These are phyloP conservation scores for Entoloma clypeatum DNA, from an alignment of 1,284 basidiomycete species.

Conservation along the genomic window DNA sequence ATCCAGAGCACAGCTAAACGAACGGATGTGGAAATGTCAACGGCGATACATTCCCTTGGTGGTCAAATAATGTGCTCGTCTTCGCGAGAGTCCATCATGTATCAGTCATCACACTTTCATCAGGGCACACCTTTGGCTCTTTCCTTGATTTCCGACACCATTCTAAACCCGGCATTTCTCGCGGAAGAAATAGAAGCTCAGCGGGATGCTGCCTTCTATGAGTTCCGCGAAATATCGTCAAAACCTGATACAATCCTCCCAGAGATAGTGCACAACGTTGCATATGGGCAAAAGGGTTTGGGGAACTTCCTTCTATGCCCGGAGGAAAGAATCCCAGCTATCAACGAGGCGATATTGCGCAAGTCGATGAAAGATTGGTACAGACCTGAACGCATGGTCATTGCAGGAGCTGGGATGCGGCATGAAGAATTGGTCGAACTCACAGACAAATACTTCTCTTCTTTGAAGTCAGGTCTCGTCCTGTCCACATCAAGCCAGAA, in stretches of 20 bases:
- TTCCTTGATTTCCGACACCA: conserved; percentile 89
- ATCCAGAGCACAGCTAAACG: conserved; percentile 55
- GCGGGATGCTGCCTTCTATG: conserved; percentile 88
- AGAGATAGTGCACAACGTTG: conserved; percentile 85
- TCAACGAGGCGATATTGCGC: conserved; percentile 66
- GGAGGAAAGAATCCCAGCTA: conserved; percentile 72
- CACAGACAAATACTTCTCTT: conserved; percentile 81
- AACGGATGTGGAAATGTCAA: conserved; percentile 75
- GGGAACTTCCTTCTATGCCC: conserved; percentile 91
- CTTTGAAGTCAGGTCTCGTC: conserved; percentile 45
- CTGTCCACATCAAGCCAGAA: conserved; percentile 29
- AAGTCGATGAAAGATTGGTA: conserved; percentile 83
- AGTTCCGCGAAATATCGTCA: conserved; percentile 82
- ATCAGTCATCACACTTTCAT: conserved; percentile 95
- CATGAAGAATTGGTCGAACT: conserved; percentile 88
- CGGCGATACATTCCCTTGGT: conserved; percentile 81
- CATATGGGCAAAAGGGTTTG: conserved; percentile 76
- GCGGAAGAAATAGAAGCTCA: conserved; percentile 82
- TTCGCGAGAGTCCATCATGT: conserved; percentile 95
- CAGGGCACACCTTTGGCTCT: conserved; percentile 79
- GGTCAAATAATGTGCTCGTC: conserved; percentile 93
- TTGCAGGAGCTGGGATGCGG: conserved; percentile 90
- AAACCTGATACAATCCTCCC: conserved; percentile 98
- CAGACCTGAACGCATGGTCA: conserved; percentile 88
- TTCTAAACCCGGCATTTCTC: conserved; percentile 75